Base-by-base conservation (phyloP, 768 basidiomycete genomes). In the Paxillus ammoniavirescens region DNA sequence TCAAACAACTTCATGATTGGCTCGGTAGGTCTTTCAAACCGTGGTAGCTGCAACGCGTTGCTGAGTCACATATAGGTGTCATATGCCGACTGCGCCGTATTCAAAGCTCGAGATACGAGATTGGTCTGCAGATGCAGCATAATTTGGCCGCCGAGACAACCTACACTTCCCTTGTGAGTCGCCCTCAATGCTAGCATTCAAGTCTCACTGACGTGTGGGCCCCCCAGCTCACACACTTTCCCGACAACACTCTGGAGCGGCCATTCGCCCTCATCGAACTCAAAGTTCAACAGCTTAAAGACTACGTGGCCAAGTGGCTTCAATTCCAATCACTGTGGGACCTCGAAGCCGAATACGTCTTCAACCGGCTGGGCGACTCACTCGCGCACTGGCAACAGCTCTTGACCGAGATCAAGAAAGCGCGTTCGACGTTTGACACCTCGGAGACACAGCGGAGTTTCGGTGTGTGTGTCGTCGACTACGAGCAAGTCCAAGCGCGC, bases 321-420 rank as follows among this genome's bases (percentile, higher is more conserved):
- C 95, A 96, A 65, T 98, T 99, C 82, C 97, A 98, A 72, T 96
- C 96, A 0, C 78, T 98, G 0, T 98, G 96, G 97, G 97, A 99
- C 68, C 84, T 98, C 40, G 94, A 98, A 72, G 83, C 95, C 28
- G 96, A 98, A 79, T 89, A 91, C 65, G 95, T 99, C 35, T 98
- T 97, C 79, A 87, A 86, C 62, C 89, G 91, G 0, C 86, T 99
- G 7, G 97, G 97, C 8, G 96, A 99, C 70, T 91, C 91, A 12
- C 83, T 99, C 21, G 84, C 84, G 2, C 80, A 88, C 70, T 99
- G 97, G 97, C 93, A 97, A 65, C 91, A 96, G 61, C 84, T 99
- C 4, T 78, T 98, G 13, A 92, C 89, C 9, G 96, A 98, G 67
- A 99, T 98, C 77, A 96, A 96, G 74, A 93, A 96, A 70, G 87